These are phyloP conservation scores for Aurantiochytrium sp. DNA, from an alignment of 108 stramenopile genomes.

Conservation along the genomic window DNA sequence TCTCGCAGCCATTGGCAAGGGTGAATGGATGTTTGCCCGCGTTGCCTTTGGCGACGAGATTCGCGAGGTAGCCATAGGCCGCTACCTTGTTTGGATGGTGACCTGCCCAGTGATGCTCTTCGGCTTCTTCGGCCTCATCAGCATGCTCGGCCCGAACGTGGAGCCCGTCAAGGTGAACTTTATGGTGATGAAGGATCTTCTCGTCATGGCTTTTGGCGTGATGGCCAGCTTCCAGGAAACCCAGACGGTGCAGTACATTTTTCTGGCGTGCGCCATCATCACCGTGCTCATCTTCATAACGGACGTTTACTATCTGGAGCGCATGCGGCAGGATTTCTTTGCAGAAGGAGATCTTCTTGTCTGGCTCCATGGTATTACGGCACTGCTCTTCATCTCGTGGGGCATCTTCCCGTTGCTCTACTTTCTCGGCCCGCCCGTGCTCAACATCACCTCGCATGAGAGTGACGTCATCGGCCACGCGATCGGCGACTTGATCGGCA, in stretches of 20 bases:
- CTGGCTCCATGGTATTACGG: background rate
- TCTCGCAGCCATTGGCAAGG: background rate
- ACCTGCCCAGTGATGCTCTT: constrained; percentile 26
- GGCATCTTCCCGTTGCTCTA: constrained; percentile 13
- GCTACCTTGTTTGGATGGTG: background rate
- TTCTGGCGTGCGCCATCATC: background rate
- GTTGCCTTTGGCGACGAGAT: background rate
- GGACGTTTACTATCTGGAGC: background rate
- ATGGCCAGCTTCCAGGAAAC: background rate
- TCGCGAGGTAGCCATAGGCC: background rate
- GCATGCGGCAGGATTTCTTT: background rate
- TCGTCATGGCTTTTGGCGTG: constrained; percentile 9
- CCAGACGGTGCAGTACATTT: background rate
- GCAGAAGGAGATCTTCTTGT: background rate
- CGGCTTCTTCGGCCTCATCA: background rate
- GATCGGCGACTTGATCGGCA: background rate
- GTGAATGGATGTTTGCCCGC: background rate
- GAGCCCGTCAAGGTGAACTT: background rate
- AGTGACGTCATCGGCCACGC: constrained; percentile 14
- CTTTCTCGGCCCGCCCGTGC: constrained; percentile 24
- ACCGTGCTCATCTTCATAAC: background rate
- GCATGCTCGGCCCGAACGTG: background rate
- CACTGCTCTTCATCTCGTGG: constrained; percentile 9
- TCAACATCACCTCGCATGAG: background rate
- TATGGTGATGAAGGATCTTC: constrained; percentile 15